These are phyloP conservation scores for Penicillium verrucosum DNA, from an alignment of 2,329 filamentous ascomycete species.

Conservation along the genomic window DNA sequence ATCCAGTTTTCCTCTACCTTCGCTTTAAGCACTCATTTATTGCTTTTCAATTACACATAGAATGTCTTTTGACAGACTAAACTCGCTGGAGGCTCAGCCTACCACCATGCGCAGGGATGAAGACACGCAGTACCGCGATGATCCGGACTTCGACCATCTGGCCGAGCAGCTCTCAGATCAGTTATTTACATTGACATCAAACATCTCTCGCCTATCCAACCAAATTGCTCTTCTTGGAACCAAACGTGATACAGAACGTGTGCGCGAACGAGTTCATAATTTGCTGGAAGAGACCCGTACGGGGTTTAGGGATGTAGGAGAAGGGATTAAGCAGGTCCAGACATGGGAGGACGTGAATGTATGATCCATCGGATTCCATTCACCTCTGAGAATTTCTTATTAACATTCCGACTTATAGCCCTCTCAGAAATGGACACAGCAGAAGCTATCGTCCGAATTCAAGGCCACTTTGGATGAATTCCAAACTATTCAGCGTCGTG, in stretches of 20 bases:
- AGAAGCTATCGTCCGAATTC: conserved; percentile 92
- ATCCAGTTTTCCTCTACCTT: conserved; percentile 5
- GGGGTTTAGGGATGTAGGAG: conserved; percentile 86
- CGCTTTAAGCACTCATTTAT: conserved; percentile 3
- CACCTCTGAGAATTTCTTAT: conserved; percentile 5
- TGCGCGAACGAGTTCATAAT: conserved; percentile 85
- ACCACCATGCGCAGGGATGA: conserved; percentile 65
- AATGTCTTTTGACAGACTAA: conserved; percentile 92
- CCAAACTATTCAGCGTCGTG: conserved; percentile 82
- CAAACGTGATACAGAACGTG: conserved; percentile 82
- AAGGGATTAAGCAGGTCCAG: conserved; percentile 89
- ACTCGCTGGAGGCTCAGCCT: conserved; percentile 76
- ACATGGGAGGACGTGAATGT: conserved; percentile 81
- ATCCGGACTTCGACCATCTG: conserved; percentile 84
- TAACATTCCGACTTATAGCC: conserved; percentile 54
- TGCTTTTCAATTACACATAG: conserved; percentile 2
- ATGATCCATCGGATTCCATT: conserved; percentile 30
- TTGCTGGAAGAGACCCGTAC: conserved; percentile 81
- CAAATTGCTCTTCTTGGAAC: conserved; percentile 85
- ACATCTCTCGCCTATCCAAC: conserved; percentile 78
- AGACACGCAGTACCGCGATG: conserved; percentile 77
- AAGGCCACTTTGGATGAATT: conserved; percentile 85
- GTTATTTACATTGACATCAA: conserved; percentile 83
- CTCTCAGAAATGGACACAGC: conserved; percentile 92
- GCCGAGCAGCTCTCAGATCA: conserved; percentile 81